Percentiles rank a stretch among this genome's conserved stretches.
phyloP scores from a whole-genome alignment of 1,284 basidiomycete genomes.

The Marasmius tenuissimus region DNA sequence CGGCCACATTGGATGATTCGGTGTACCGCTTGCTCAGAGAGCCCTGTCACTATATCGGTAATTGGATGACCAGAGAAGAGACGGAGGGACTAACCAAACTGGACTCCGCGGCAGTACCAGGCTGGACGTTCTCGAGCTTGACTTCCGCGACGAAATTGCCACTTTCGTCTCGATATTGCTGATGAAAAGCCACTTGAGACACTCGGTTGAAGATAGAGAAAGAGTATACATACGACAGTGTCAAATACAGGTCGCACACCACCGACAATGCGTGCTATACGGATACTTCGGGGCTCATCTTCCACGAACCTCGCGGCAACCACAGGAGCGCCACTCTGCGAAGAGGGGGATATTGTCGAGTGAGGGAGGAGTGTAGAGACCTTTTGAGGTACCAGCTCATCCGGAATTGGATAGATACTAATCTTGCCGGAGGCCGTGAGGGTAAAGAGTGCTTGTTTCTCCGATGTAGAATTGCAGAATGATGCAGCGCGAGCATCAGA shows the following conservation, averaged over 20 bases:
- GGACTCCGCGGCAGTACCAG: constrained; percentile 29
- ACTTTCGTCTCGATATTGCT: constrained; percentile 57
- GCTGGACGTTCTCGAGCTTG: constrained; percentile 46
- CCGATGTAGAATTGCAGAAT: constrained; percentile 33
- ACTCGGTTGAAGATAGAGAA: neutral
- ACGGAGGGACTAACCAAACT: constrained; percentile 24
- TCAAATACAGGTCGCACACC: constrained; percentile 73
- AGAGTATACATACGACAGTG: constrained; percentile 49
- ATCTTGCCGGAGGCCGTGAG: constrained; percentile 70
- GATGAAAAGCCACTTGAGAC: constrained; percentile 5
- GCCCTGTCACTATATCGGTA: constrained; percentile 20
- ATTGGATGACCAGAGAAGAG: constrained; percentile 7
- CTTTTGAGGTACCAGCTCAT: constrained; percentile 45
- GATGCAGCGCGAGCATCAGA: constrained; percentile 62
- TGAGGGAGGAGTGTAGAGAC: constrained; percentile 51
- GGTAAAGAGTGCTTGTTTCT: constrained; percentile 50
- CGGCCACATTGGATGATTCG: constrained; percentile 59
- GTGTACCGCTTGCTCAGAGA: constrained; percentile 58
- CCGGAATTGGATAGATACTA: constrained; percentile 60
- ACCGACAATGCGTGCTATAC: constrained; percentile 61
- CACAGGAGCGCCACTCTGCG: constrained; percentile 43
- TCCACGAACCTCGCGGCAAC: constrained; percentile 48
- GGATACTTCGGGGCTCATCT: constrained; percentile 45
- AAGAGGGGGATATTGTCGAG: constrained; percentile 44
- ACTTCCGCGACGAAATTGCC: constrained; percentile 61